These are phyloP conservation scores for Macrolepiota dolichaula DNA, from an alignment of 768 basidiomycete species.

Conservation along the genomic window DNA sequence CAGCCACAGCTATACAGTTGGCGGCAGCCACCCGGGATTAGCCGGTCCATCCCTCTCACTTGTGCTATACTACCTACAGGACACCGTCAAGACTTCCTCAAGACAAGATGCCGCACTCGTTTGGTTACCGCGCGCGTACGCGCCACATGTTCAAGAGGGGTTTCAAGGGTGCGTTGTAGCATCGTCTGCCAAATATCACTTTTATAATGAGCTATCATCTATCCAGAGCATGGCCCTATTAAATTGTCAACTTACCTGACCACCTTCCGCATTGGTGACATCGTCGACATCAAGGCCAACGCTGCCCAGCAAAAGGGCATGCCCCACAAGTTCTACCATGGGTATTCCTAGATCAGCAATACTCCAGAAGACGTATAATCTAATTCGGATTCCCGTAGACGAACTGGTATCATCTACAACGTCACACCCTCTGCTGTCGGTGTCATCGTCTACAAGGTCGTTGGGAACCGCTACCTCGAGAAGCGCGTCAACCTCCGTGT, in stretches of 20 bases:
- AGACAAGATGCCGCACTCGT: constrained; percentile 97
- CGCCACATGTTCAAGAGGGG: constrained; percentile 99
- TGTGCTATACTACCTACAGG: constrained; percentile 33
- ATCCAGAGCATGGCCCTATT: constrained; percentile 81
- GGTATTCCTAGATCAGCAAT: constrained; percentile 49
- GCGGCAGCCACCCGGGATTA: constrained; percentile 57
- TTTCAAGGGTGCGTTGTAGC: constrained; percentile 79
- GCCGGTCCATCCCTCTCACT: constrained; percentile 31
- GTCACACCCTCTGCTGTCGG: constrained; percentile 93
- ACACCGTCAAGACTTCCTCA: constrained; percentile 39
- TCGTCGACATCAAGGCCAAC: constrained; percentile 99
- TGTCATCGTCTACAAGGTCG: constrained; percentile 96
- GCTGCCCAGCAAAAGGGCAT: constrained; percentile 99
- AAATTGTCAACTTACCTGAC: constrained; percentile 91
- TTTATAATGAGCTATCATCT: constrained; percentile 12
- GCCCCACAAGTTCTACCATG: constrained; percentile 99
- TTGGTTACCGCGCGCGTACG: constrained; percentile 99
- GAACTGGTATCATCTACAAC: constrained; percentile 98
- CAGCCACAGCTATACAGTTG: constrained; percentile 65
- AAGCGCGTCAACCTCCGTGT: constrained; percentile 98
- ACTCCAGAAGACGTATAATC: constrained; percentile 2
- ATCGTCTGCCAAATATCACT: constrained; percentile 6
- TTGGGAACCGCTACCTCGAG: constrained; percentile 98
- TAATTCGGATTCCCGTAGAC: constrained; percentile 43
- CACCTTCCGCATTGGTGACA: constrained; percentile 94